Base-by-base conservation (phyloP, 1,284 basidiomycete species). In the Polyporus tsugae region DNA sequence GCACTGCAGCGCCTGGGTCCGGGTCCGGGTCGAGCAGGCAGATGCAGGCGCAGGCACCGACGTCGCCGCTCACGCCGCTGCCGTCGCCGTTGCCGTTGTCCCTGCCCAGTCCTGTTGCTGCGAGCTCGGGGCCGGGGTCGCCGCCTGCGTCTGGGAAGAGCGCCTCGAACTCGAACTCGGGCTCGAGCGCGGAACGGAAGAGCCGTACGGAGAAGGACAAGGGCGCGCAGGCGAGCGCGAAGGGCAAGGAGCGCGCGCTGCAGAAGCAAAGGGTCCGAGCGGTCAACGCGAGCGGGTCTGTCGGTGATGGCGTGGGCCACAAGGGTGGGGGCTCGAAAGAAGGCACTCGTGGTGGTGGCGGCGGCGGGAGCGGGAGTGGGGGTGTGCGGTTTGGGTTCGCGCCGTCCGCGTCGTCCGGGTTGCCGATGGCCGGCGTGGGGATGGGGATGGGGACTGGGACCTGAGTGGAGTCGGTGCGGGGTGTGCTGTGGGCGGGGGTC, bases 51-150 rank as follows among this genome's bases (percentile, higher is more conserved):
- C 29, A 53, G 49, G 44, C 33, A 33, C 67, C 65, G 4, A 38
- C 65, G n/a, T 71, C 70, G 33, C 70, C 70, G 39, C 68, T 72
- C 38, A 69, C 68, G 6, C 70, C 70, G 4, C 61, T 72, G 25
- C 60, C 70, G 22, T 62, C 70, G 7, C 67, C 62, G 2, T n/a
- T 13, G 33, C 36, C 10, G 35, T 64, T 13, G 39, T 1, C 39
- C 39, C 39, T 39, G 39, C 7, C 39, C 4, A 7, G 9, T 39
- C 39, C 39, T 39, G n/a, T n/a, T n/a, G 29, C 29, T 29, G 1
- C 29, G 29, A 2, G 29, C 1, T 29, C 29, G 29, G 29, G 29
- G 29, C 2, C 46, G 44, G n/a, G 19, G 46, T 22, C 46, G 22
- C n/a, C 46, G 22, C 39, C 39, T 39, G 33, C 52, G 5, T 17